Evolutionary conservation across 2,329 filamentous ascomycete species (phyloP), one percentile per base, ranked within the genome.

Genomic region (Cladosporium sp.): DNA sequence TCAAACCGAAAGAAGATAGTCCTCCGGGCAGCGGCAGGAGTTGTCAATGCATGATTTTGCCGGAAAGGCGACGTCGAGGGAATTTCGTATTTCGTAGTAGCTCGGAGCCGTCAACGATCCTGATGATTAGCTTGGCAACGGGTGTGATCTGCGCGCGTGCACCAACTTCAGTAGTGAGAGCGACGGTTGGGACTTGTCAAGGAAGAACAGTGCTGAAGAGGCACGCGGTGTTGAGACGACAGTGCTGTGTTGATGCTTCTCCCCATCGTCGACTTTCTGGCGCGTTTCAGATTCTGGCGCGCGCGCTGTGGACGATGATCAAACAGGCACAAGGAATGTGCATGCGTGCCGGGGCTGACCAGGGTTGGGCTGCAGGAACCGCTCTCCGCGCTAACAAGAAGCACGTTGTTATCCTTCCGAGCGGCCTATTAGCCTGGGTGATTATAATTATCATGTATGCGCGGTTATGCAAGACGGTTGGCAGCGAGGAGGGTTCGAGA

Each of bases 281-380:
- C 45, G 45, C 40, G 45, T 48, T 48, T 48, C 45, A 48, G 22
- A n/a, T n/a, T n/a, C n/a, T n/a, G n/a, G n/a, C n/a, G n/a, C n/a
- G n/a, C n/a, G n/a, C n/a, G n/a, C n/a, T n/a, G 37, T 41, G 4
- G 15, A 17, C 37, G 37, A 6, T 37, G 45, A 48, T 48, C 45
- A 48, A 20, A 48, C 45, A 48, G 45, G 45, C 12, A 47, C 44
- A 36, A 20, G 20, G 12, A 37, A 7, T 36, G 32, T 9, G n/a
- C 12, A n/a, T 32, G 36, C n/a, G n/a, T n/a, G 44, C 44, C 24
- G 36, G 44, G 44, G 29, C 29, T 7, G 20, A 47, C 32, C 11
- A n/a, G 32, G 32, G 32, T 36, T 17, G 32, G n/a, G 34, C 18
- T 47, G 43, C 41, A 43, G 41, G 41, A 43, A 43, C 41, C n/a